Conservation (phyloP, 2,329 filamentous ascomycete genomes). For the Penicillium concentricum region DNA sequence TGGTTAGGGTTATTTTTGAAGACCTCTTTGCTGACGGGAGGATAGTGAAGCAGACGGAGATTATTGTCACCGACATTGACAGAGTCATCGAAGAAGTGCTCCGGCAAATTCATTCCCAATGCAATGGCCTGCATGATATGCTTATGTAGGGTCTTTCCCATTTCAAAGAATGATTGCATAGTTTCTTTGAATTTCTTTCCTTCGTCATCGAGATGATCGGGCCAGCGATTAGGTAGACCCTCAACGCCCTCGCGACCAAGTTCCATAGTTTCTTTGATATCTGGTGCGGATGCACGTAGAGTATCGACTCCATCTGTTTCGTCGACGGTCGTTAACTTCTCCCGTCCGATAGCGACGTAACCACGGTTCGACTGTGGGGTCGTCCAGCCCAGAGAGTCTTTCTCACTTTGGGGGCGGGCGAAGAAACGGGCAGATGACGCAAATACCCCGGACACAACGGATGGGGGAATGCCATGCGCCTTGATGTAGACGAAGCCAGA, state of each 20-base stretch:
- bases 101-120: conserved; percentile 71
- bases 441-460: conserved; percentile 63
- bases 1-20: conserved; percentile 67
- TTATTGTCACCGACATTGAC: conserved; percentile 70
- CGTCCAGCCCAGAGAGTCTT: conserved; percentile 68
- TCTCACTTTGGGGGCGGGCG: conserved; percentile 59
- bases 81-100: conserved; percentile 72
- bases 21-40: conserved; percentile 62
- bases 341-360: conserved; percentile 68
- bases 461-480: conserved; percentile 68
- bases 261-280: conserved; percentile 60
- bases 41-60: conserved; percentile 74
- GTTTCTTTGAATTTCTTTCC: conserved; percentile 64
- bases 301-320: conserved; percentile 59
- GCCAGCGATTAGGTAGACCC: conserved; percentile 76
- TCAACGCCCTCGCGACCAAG: conserved; percentile 61
- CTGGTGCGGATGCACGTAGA: conserved; percentile 53
- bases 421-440: conserved; percentile 70
- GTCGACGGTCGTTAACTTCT: conserved; percentile 64
- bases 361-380: conserved; percentile 71
- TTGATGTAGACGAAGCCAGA: conserved; percentile 88
- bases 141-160: conserved; percentile 71
- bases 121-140: conserved; percentile 83
- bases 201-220: conserved; percentile 52
- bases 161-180: conserved; percentile 73